Base-by-base conservation (phyloP, 306 rosid genomes). In the Trichosanthes cucumerina region DNA sequence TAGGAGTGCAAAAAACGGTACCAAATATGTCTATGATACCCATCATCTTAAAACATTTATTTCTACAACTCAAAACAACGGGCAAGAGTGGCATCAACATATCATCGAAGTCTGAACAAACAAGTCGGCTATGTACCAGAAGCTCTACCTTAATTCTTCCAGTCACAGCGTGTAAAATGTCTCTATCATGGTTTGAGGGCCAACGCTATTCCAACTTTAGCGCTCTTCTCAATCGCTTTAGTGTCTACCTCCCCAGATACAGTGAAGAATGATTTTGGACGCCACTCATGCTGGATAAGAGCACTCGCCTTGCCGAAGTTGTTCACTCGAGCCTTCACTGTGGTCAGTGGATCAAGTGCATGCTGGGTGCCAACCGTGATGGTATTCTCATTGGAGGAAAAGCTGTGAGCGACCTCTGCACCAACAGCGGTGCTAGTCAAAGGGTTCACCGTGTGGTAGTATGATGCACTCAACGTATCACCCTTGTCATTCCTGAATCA, bases 251-350 rank as follows among this genome's bases (percentile, higher is more conserved):
- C 98, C 23, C 96, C 98, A n/a, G 97, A 88, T 81, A 93, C 36
- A 76, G 98, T 91, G 89, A 93, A 85, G 76, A 87, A 84, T 16
- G 98, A 93, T 19, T 83, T 93, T 66, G 98, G 93, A 24, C 98
- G 98, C 98, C 98, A 93, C 86, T 93, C 93, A 0, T 93, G 97
- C 92, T 91, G 98, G 84, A 93, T 84, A 54, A 93, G 97, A 50
- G 97, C 97, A 8, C 59, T 91, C 34, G 85, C 93, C 85, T 80
- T 87, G 73, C 98, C 98, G 1, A 50, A 43, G 83, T 93, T 88
- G 92, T 91, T 93, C 72, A 89, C 84, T 0, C 97, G 90, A 33
- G 90, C 92, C 81, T 93, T 93, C 66, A 84, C 74, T 0, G 92
- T 72, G 81, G 98, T 93, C 85, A 90, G 83, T 5, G 92, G 91